Conservation (phyloP, 2,329 filamentous ascomycete genomes). For the Neopestalotiopsis sp. region DNA sequence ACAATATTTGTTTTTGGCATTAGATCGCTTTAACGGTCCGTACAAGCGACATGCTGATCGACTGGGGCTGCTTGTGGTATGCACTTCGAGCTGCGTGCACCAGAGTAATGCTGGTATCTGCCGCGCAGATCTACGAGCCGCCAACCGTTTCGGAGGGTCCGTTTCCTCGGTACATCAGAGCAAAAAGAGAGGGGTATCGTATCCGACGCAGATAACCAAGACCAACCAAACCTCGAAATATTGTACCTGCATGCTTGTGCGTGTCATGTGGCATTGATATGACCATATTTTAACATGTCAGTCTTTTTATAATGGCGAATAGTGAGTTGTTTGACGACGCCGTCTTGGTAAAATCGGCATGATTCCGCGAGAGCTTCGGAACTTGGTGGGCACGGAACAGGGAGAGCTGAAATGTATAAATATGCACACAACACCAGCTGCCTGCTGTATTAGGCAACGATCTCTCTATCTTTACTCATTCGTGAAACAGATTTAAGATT, state of each 20-base stretch:
- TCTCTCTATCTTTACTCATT: background rate
- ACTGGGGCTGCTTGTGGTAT: too few relatives aligned
- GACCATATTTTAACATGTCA: background rate
- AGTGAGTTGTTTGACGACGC: background rate
- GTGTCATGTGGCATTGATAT: background rate
- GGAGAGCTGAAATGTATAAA: background rate
- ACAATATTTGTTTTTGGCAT: background rate
- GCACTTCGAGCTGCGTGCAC: too few relatives aligned
- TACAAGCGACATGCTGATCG: background rate
- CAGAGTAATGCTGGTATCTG: background rate
- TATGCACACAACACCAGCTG: background rate
- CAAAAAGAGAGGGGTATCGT: background rate
- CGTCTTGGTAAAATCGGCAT: background rate
- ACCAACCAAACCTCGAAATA: background rate
- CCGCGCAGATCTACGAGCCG: background rate
- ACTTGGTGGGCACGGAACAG: background rate
- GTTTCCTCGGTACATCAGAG: background rate
- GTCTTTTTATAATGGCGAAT: background rate
- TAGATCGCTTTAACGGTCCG: background rate
- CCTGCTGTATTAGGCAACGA: background rate
- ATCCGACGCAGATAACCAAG: background rate
- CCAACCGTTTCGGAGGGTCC: conserved; percentile 4
- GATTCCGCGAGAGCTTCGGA: background rate
- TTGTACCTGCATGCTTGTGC: background rate
- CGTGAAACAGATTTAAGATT: background rate